Evolutionary conservation across 108 stramenopile species (phyloP).

Genomic region (Epithemia pelagica): DNA sequence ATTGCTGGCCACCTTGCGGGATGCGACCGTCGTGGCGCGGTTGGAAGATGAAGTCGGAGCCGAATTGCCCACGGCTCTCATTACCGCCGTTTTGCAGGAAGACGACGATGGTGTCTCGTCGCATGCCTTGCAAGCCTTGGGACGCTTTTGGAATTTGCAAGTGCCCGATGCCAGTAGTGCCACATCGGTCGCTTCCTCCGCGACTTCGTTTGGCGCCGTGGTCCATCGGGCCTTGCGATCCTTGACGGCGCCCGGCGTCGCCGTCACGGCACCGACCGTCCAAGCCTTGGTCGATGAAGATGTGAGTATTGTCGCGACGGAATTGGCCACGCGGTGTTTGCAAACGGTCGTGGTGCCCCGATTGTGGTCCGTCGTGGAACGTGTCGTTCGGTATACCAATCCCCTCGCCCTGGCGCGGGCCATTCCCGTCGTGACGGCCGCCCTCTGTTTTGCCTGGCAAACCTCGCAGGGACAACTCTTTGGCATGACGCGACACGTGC

Average conservation of each 20-base stretch:
- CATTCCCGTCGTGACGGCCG: conserved; percentile 48
- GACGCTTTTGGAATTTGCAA: conserved; percentile 40
- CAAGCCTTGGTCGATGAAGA: conserved; percentile 37
- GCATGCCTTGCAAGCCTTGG: conserved; percentile 52
- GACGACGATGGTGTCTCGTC: conserved; percentile 61
- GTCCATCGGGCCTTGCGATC: conserved; percentile 22
- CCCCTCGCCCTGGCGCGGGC: conserved; percentile 26
- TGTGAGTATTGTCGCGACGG: conserved; percentile 24
- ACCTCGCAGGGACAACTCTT: conserved; percentile 25
- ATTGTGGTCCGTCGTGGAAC: conserved; percentile 40
- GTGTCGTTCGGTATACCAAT: conserved; percentile 30
- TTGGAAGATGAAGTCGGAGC: conserved; percentile 63
- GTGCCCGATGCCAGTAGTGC: conserved; percentile 19
- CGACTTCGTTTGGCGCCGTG: conserved; percentile 18
- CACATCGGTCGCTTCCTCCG: not conserved
- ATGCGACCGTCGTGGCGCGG: conserved; percentile 26
- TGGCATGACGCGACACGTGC: conserved; percentile 23
- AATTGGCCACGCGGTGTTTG: conserved; percentile 49
- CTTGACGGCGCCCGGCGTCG: conserved; percentile 4
- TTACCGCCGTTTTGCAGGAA: conserved; percentile 51
- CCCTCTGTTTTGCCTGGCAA: conserved; percentile 42
- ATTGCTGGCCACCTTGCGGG: conserved; percentile 28
- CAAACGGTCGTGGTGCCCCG: conserved; percentile 52
- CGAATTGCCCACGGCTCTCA: conserved; percentile 49
- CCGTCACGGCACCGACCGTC: conserved; percentile 29